A percentile compares a stretch with the other conserved stretches of the same genome.
These are phyloP conservation scores for Orbilia blumenaviensis DNA, from an alignment of 2,329 filamentous ascomycete genomes.

Conservation along the genomic window DNA sequence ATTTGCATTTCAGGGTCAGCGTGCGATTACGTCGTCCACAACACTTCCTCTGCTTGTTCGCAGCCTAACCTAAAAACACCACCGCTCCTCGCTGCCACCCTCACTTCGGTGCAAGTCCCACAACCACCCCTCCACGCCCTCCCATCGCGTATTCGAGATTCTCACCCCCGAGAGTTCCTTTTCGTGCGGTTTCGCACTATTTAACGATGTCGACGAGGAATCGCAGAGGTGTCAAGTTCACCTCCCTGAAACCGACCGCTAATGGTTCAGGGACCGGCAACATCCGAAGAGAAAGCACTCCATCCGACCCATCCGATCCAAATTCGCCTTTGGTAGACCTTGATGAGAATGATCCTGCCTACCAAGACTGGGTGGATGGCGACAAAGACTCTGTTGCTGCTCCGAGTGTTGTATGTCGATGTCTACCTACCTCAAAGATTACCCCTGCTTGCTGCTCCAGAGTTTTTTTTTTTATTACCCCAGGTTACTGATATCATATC, in stretches of 20 bases:
- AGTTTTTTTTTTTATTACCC: conserved; percentile 36
- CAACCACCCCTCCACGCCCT: conserved; percentile 17
- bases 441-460: conserved; percentile 41
- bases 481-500: conserved; percentile 29
- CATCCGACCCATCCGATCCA: conserved; percentile 48
- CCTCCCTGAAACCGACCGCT: conserved; percentile 38
- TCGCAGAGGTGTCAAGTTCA: conserved; percentile 45
- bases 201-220: conserved; percentile 45
- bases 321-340: conserved; percentile 50
- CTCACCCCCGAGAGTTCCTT: conserved; percentile 6
- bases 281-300: conserved; percentile 51
- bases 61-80: neutral
- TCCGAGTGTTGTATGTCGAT: conserved; percentile 19
- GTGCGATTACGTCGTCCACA: conserved; percentile 33
- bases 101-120: conserved; percentile 5
- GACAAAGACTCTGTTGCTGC: conserved; percentile 30
- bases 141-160: conserved; percentile 19
- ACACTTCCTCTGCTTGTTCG: neutral
- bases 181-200: conserved; percentile 29
- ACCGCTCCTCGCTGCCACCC: conserved; percentile 2
- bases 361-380: conserved; percentile 50
- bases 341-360: conserved; percentile 44
- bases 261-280: conserved; percentile 45
- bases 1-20: conserved; percentile 6
- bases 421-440: conserved; percentile 23